Evolutionary conservation across 495 filamentous ascomycete genomes (phyloP), one percentile per base, ranked within the genome.

Genomic region (Penicillium dipodomyicola): DNA sequence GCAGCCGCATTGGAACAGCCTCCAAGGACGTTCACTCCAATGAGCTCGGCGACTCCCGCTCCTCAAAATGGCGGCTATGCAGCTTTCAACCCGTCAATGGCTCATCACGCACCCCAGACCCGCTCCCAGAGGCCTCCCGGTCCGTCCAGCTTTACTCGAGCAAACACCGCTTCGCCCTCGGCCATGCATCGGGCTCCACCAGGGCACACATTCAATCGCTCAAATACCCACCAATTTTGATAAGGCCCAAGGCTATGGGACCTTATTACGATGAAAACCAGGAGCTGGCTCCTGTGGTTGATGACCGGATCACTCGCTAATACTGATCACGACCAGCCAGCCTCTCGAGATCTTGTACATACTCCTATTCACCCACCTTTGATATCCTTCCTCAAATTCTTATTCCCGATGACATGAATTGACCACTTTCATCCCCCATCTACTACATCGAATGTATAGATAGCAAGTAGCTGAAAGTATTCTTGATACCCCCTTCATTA

Each of bases 191-290:
- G 66, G 4, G 64, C 61, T 19, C 59, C 64, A 19, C 65, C 66
- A n/a, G 56, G 61, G 23, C 54, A 69, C 32, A 54, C 51, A 1
- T 62, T 69, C 43, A 64, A 60, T 20, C 66, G 66, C 15, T 51
- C 66, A 29, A 58, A 69, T 27, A 69, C 66, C 8, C 54, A 67
- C 30, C 66, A 62, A 47, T 67, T 59, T 27, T 69, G 52, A 69
- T 45, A 29, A 35, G 33, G 39, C 20, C 17, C 6, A 12, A 49
- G 19, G 39, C 1, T 15, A 17, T 29, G 30, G 37, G 39, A 15
- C 17, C 10, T 54, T 37, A 33, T 57, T 58, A 64, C 41, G 58
- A 68, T 37, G 25, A 47, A 52, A 20, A 46, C 46, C 43, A 48
- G 53, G 27, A 67, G 66, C 66, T 61, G 66, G 66, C 49, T 57